Base-by-base conservation (phyloP, 2,329 filamentous ascomycete genomes). In the Phyllosticta citriasiana region DNA sequence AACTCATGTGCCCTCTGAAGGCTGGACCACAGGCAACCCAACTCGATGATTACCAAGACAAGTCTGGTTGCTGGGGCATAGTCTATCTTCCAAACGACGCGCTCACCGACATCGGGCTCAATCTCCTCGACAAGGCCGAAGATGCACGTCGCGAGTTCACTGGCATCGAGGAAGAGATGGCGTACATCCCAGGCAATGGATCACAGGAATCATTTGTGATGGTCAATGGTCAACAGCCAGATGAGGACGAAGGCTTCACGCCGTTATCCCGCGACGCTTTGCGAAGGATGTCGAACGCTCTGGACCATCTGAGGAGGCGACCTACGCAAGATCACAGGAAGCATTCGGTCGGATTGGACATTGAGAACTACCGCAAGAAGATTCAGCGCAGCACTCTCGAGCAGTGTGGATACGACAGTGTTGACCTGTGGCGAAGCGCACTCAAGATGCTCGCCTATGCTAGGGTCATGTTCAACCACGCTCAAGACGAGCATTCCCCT, bases 351-450 rank as follows among this genome's bases (percentile, higher is more conserved):
- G 53, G 50, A 30, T 50, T 62, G 5, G 56, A 58, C n/a, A 19
- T 62, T 22, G 60, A 62, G n/a, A 62, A 62, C 24, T 62, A 62
- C 52, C 68, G 74, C n/a, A 76, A 70, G 63, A 74, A 72, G 60
- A 67, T 77, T 16, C 74, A 78, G 66, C 71, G 74, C 16, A 69
- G 70, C 16, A 67, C 70, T 52, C 72, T 78, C 52, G 70, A 71
- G 33, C 65, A 71, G 10, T 53, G 66, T 33, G 71, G 71, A 24
- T 66, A 66, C 16, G 59, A 63, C 19, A 69, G 67, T 35, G 71
- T 73, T 14, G 70, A 76, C 50, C 66, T 78, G 4, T 78, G 76
- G 76, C 65, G 64, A 14, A 67, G 71, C 33, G 70, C 71, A 5
- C 63, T 77, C 4, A 65, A 64, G 54, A 64, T 73, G 47, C 66